Base-by-base conservation (phyloP, 2,329 filamentous ascomycete genomes). In the Fusarium sp. region DNA sequence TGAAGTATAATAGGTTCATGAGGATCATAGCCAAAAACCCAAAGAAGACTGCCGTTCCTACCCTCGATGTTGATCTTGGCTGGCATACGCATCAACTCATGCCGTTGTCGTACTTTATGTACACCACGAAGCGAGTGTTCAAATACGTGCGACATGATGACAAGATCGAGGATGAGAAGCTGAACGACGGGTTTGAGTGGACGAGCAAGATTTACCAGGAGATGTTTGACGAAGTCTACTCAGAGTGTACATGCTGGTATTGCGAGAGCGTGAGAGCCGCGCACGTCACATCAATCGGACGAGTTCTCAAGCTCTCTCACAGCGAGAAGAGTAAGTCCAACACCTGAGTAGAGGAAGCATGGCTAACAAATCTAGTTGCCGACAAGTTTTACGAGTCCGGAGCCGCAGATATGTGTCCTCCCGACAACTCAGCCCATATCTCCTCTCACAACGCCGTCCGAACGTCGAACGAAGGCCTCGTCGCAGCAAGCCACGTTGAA, bases 61-160 rank as follows among this genome's bases (percentile, higher is more conserved):
- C 92, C 0, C 84, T 94, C 0, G 93, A 95, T 71, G 86, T 95
- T 9, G 93, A 95, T 77, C 83, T 95, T 0, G 92, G 89, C 1
- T 95, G 93, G 92, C 94, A 97, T 79, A 96, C 93, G 0, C 93
- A 96, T 76, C 92, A 96, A 79, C 88, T 96, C 6, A 88, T 84
- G 13, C 92, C 93, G 0, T 77, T 79, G 5, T 77, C 83, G 7
- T 96, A 96, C 82, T 92, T 89, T 75, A 67, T 79, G 6, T 91
- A 88, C 78, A 91, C 88, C 3, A 78, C 86, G 2, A 61, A 57
- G 1, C 79, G 80, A 28, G 87, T 86, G 0, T 68, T 67, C 3
- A 89, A 87, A 54, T 94, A 94, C 77, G 88, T 96, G 74, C 91
- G 95, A 78, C 94, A 97, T 78, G 92, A 96, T 80, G 94, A 97